Base-by-base conservation (phyloP, 2,329 filamentous ascomycete species). In the Talaromyces islandicus region DNA sequence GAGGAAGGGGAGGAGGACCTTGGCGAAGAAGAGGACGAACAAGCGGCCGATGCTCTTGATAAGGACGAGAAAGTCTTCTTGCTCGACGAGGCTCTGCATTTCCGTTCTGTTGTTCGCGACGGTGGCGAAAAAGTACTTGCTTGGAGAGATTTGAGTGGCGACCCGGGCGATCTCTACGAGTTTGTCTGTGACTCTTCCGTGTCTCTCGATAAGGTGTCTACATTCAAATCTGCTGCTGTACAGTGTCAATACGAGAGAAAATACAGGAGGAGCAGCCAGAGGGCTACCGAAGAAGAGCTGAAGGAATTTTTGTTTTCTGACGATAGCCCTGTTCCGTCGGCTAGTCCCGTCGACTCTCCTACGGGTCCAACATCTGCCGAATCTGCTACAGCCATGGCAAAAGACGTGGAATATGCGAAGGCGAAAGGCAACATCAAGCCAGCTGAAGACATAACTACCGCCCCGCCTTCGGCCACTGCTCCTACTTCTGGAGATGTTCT, bases 221-320 rank as follows among this genome's bases (percentile, higher is more conserved):
- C 88, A 17, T 97, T 99, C 73, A 86, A 93, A 70, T 82, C 88
- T 58, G 87, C 91, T 57, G 90, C 94, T 7, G 84, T 90, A 60
- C 88, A 97, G 84, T 97, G 94, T 73, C 94, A 99, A 76, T 99
- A 95, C 88, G 94, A 99, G 79, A 86, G 93, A 70, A 97, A 96
- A 75, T 95, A 94, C 75, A 86, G 91, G 64, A 89, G 88, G 70
- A 88, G 85, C 43, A 85, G 91, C 67, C 87, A 91, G 52, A 88
- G 87, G 54, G 94, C 94, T 1, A 91, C 91, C 9, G 88, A 92
- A 60, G 81, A 86, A 63, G 91, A 99, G 64, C 82, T 97, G 4
- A 77, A 85, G 62, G 86, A 95, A 67, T 97, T 99, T 68, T 85
- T 88, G 17, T 97, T 97, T 71, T 79, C 80, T 54, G 77, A 82